Percentiles rank a stretch among this genome's conserved stretches.
Conservation (phyloP, 2,329 filamentous ascomycete species). For the Hysterium pulicare region DNA sequence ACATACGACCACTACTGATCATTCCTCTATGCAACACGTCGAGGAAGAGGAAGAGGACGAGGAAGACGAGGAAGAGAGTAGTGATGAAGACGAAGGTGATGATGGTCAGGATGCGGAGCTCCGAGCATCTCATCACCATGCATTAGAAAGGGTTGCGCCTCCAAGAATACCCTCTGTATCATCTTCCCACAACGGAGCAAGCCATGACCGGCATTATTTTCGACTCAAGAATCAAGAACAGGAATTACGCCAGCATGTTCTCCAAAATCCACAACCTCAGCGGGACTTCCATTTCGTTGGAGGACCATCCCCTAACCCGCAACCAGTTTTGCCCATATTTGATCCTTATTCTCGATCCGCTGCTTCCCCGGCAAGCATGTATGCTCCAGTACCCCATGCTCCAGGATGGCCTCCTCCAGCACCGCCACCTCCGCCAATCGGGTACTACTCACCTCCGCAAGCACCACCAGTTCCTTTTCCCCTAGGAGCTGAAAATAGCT, state of each 20-base stretch:
- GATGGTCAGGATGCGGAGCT: slow-evolving; percentile 7
- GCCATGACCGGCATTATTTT: slow-evolving; percentile 19
- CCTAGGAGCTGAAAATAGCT: slow-evolving; percentile 17
- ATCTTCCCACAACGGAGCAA: slow-evolving; percentile 13
- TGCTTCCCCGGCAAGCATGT: slow-evolving; percentile 20
- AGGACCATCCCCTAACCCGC: slow-evolving; percentile 20
- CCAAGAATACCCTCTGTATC: slow-evolving; percentile 20
- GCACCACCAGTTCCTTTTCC: slow-evolving; percentile 18
- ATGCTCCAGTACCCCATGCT: slow-evolving; percentile 17
- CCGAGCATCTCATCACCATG: slow-evolving; percentile 10
- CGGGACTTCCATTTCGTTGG: slow-evolving; percentile 27
- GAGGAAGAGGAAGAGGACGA: slow-evolving; percentile 17
- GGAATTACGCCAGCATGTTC: slow-evolving; percentile 31
- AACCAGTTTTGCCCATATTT: slow-evolving; percentile 26
- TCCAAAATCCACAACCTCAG: slow-evolving; percentile 35
- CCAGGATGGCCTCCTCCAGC: slow-evolving; percentile 19
- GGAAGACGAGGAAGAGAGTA: slow-evolving; percentile 8
- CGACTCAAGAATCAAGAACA: slow-evolving; percentile 30
- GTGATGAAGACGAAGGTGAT: slow-evolving; percentile 8
- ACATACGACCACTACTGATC: slow-evolving; percentile 9
- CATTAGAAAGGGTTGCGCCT: slow-evolving; percentile 16
- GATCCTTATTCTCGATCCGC: slow-evolving; percentile 23
- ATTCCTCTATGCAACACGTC: slow-evolving; percentile 6
- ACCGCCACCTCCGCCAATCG: slow-evolving; percentile 24
- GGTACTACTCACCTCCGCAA: slow-evolving; percentile 19